A percentile compares a stretch with the other conserved stretches of the same genome.
Conservation (phyloP, 2,329 filamentous ascomycete species). For the Aspergillus spinulosporus region DNA sequence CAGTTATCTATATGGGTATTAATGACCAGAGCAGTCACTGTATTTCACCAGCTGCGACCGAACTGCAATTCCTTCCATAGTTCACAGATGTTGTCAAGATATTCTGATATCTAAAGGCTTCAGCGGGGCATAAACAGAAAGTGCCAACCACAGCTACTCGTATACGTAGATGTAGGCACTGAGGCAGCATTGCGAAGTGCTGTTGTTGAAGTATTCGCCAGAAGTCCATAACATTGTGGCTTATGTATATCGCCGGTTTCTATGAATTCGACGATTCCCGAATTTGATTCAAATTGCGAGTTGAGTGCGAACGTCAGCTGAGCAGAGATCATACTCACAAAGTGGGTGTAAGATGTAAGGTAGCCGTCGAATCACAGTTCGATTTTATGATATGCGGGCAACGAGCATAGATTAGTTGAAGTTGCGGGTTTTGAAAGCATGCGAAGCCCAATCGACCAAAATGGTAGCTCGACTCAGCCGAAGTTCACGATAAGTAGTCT, state of each 20-base stretch:
- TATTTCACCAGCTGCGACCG: neutral
- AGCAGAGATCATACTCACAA: conserved; percentile 20
- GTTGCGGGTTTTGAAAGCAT: conserved; percentile 1
- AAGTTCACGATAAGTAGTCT: neutral
- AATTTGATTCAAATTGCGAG: neutral
- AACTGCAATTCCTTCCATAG: neutral
- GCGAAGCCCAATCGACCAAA: conserved; percentile 2
- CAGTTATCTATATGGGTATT: neutral
- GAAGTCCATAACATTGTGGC: neutral
- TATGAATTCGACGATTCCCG: neutral
- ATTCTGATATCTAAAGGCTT: neutral
- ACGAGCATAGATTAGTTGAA: conserved; percentile 10
- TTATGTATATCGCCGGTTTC: neutral
- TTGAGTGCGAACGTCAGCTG: conserved; percentile 24
- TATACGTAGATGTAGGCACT: neutral
- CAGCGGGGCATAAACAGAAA: neutral
- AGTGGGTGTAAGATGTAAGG: conserved; percentile 16
- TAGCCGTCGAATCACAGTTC: conserved; percentile 19
- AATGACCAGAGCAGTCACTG: neutral
- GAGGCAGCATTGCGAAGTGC: neutral
- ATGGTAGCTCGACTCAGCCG: neutral
- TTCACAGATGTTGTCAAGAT: neutral
- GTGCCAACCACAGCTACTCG: neutral
- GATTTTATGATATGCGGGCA: conserved; percentile 19
- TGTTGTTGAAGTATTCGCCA: too few species aligned